These are phyloP conservation scores for Aspergillus ibericus DNA, from an alignment of 2,329 filamentous ascomycete genomes.

Conservation along the genomic window DNA sequence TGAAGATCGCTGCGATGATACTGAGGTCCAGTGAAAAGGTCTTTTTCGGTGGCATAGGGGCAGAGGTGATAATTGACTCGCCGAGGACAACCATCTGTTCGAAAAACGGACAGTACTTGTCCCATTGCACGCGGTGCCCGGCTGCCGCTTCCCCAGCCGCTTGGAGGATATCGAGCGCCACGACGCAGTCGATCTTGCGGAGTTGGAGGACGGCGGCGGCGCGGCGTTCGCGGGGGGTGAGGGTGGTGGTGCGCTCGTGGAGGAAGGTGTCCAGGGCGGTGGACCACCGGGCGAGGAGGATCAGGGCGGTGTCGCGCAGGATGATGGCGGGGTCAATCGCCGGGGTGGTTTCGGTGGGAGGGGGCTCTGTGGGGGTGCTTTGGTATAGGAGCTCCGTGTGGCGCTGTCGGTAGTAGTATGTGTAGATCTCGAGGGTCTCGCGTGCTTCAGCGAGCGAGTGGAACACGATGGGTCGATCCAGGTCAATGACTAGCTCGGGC, in stretches of 20 bases:
- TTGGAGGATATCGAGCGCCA: background rate
- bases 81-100: background rate
- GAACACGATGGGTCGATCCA: background rate
- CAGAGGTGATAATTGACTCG: background rate
- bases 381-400: background rate
- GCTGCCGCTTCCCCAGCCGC: background rate
- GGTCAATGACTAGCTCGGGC: background rate
- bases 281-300: background rate
- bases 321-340: background rate
- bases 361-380: too few species aligned
- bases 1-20: background rate
- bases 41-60: background rate
- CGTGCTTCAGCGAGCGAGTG: background rate
- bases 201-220: background rate
- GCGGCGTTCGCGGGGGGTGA: background rate
- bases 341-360: too few species aligned
- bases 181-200: background rate
- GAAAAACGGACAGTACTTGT: background rate
- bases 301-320: background rate
- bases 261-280: background rate
- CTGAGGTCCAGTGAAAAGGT: background rate
- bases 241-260: background rate
- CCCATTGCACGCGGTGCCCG: background rate
- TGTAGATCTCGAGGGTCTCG: conserved; percentile 1
- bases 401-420: background rate